Percentiles rank a stretch among this genome's conserved stretches.
Conservation (phyloP, 805 yeast species). For the Lipomyces starkeyi region DNA sequence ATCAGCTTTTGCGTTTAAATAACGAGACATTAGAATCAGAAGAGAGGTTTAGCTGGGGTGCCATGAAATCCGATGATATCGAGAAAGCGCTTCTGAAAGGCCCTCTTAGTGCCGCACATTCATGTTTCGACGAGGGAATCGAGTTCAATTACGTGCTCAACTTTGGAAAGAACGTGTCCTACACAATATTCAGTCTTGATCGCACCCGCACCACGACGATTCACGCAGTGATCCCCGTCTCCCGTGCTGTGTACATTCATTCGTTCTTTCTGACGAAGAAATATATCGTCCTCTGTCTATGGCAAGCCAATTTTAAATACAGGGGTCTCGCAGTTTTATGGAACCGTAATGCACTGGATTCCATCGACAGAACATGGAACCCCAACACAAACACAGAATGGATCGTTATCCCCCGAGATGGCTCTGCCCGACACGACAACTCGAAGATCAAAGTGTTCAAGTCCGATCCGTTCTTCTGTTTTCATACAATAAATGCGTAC, state of each 20-base stretch:
- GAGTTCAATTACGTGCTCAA: conserved; percentile 18
- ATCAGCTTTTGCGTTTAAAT: conserved; percentile 7
- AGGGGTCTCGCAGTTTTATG: conserved; percentile 20
- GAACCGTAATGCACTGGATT: conserved; percentile 18
- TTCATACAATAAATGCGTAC: conserved; percentile 18
- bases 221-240: conserved; percentile 13
- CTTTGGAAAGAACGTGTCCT: conserved; percentile 4
- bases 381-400: conserved; percentile 11
- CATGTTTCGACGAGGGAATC: conserved; percentile 21
- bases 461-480: conserved; percentile 16
- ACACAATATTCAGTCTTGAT: conserved; percentile 22
- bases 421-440: conserved; percentile 15
- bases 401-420: conserved; percentile 23
- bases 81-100: conserved; percentile 8
- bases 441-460: conserved; percentile 17
- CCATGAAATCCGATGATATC: neutral
- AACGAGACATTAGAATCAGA: conserved; percentile 19
- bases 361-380: conserved; percentile 16
- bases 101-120: conserved; percentile 20
- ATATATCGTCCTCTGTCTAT: conserved; percentile 19
- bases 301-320: conserved; percentile 24
- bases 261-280: conserved; percentile 20
- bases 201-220: conserved; percentile 2
- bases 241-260: conserved; percentile 13
- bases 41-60: conserved; percentile 9